Percentiles rank a stretch among this genome's conserved stretches.
Evolutionary conservation across 306 rosid genomes (phyloP).

Genomic region (Quercus berberidifolia): DNA sequence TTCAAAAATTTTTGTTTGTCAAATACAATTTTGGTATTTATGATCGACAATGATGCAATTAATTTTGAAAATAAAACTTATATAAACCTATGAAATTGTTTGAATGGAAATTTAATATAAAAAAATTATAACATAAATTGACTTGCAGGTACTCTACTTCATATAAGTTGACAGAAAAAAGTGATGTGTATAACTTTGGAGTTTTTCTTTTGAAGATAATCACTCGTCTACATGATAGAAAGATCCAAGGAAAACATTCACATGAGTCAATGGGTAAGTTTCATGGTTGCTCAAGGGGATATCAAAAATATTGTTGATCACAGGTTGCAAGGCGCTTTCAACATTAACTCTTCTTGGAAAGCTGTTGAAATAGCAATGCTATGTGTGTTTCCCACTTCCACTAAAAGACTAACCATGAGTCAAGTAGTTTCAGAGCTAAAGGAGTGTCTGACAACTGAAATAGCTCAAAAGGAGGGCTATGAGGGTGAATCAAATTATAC

Average conservation of each 20-base stretch:
- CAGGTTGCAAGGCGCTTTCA: not conserved
- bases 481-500: no score
- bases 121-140: not conserved
- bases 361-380: slow-evolving; percentile 16
- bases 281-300: not conserved
- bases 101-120: not conserved
- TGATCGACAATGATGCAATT: no score
- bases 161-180: slow-evolving; percentile 2
- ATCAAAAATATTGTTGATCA: not conserved
- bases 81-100: not conserved
- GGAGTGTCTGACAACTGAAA: not conserved
- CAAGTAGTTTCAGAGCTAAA: not conserved
- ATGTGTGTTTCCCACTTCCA: slow-evolving; percentile 8
- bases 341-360: not conserved
- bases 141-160: not conserved
- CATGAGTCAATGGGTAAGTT: slow-evolving; percentile 4
- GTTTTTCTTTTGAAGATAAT: slow-evolving; percentile 6
- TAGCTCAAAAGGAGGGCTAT: not conserved
- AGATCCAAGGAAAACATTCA: not conserved
- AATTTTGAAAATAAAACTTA: not conserved
- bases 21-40: no score
- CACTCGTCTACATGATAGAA: not conserved
- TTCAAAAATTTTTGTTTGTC: no score
- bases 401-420: slow-evolving; percentile 13
- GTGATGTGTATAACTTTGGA: slow-evolving; percentile 13